phyloP scores from a whole-genome alignment of 2,329 filamentous ascomycete genomes.

The Pestalotiopsis sp. region DNA sequence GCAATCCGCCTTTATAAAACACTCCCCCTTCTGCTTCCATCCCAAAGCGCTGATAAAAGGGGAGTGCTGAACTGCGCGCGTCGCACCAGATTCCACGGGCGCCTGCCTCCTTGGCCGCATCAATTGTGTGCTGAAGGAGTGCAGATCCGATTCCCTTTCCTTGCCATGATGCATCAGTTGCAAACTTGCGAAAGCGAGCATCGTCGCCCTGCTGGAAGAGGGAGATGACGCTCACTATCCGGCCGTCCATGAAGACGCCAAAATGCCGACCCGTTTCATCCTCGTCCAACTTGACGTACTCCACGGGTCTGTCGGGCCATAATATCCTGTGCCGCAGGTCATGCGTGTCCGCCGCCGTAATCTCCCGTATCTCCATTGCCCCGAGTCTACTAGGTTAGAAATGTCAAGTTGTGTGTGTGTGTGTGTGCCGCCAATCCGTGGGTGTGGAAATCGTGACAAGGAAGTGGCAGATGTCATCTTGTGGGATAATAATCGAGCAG shows the following conservation, averaged over 20 bases:
- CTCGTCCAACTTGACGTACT: constrained; percentile 24
- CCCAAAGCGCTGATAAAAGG: constrained; percentile 24
- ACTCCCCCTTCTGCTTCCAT: constrained; percentile 20
- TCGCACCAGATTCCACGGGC: constrained; percentile 24
- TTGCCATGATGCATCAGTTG: constrained; percentile 22
- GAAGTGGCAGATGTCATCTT: not conserved
- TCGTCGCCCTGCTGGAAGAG: constrained; percentile 20
- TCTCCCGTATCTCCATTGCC: constrained; percentile 14
- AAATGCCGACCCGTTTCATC: constrained; percentile 22
- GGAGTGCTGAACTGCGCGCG: constrained; percentile 22
- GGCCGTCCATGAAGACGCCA: constrained; percentile 18
- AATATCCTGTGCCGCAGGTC: constrained; percentile 23
- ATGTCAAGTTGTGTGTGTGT: not conserved
- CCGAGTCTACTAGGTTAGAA: not conserved
- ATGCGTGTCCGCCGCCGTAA: constrained; percentile 20
- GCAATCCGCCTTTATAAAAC: constrained; percentile 23
- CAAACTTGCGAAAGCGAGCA: constrained; percentile 26
- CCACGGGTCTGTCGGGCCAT: constrained; percentile 22
- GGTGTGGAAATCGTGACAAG: not conserved
- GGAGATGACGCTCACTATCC: constrained; percentile 23
- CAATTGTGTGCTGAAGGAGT: constrained; percentile 20
- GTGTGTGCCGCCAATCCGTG: not conserved
- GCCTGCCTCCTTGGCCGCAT: constrained; percentile 17
- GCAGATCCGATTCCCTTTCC: constrained; percentile 22
- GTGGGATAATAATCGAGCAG: not conserved